Conservation (phyloP, 805 yeast genomes). For the Wickerhamiella bombiphila region DNA sequence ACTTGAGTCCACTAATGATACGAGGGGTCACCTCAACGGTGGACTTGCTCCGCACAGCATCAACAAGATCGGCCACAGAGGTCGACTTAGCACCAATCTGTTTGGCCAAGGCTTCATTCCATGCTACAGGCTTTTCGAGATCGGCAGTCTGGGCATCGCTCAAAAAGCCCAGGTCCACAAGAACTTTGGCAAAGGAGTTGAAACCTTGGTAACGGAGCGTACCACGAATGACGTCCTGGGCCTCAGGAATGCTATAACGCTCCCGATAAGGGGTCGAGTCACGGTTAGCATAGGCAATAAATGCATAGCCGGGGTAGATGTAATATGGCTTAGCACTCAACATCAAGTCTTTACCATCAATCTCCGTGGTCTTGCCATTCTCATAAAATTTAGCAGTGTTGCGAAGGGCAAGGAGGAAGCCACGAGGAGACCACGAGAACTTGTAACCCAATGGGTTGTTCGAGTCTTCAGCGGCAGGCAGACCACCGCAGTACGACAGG, state of each 20-base stretch:
- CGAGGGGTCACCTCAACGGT: constrained; percentile 69
- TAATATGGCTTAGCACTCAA: constrained; percentile 86
- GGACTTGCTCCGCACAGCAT: constrained; percentile 61
- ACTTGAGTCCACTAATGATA: constrained; percentile 73
- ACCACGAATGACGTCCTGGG: constrained; percentile 92
- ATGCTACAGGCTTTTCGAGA: constrained; percentile 42
- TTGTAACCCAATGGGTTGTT: constrained; percentile 98
- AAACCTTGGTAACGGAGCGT: constrained; percentile 96
- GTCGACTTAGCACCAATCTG: constrained; percentile 62
- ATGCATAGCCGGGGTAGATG: constrained; percentile 89
- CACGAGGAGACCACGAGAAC: constrained; percentile 98
- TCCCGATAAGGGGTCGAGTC: constrained; percentile 91
- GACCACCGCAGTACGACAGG: constrained; percentile 96
- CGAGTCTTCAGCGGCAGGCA: constrained; percentile 95
- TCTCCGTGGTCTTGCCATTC: constrained; percentile 67
- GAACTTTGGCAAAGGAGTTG: constrained; percentile 93
- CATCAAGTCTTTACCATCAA: constrained; percentile 86
- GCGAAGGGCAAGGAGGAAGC: constrained; percentile 89
- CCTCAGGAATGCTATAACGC: constrained; percentile 89
- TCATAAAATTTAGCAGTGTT: constrained; percentile 82
- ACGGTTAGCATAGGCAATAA: constrained; percentile 95
- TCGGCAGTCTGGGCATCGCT: constrained; percentile 55
- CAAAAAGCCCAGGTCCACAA: constrained; percentile 87
- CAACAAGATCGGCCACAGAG: constrained; percentile 56
- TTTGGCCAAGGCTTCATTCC: constrained; percentile 78